Conservation (phyloP, 2,329 filamentous ascomycete genomes). For the Thelonectria olida region DNA sequence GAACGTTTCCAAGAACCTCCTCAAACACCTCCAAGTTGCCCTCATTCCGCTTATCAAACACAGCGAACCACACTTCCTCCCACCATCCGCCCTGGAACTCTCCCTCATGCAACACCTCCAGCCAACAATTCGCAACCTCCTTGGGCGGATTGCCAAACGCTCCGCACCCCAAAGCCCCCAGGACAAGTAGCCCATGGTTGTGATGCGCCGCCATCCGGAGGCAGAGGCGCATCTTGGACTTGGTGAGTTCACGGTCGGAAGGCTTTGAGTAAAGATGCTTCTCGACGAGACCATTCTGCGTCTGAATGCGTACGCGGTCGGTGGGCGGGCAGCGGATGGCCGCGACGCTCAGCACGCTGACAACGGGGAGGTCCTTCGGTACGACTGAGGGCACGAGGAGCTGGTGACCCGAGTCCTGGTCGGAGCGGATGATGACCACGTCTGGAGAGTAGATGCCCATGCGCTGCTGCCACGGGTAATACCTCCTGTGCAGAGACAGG, state of each 20-base stretch:
- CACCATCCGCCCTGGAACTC: constrained; percentile 75
- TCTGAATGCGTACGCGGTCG: constrained; percentile 25
- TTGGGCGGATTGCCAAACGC: constrained; percentile 69
- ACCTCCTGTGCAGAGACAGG: constrained; percentile 54
- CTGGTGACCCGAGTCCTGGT: constrained; percentile 54
- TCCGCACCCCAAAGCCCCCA: constrained; percentile 76
- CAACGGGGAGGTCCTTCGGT: constrained; percentile 54
- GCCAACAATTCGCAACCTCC: constrained; percentile 71
- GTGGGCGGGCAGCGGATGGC: constrained; percentile 57
- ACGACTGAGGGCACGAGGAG: constrained; percentile 51
- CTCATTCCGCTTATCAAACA: constrained; percentile 56
- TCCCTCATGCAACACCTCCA: constrained; percentile 65
- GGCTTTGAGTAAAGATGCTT: constrained; percentile 50
- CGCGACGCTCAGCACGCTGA: constrained; percentile 70
- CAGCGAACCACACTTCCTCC: constrained; percentile 70
- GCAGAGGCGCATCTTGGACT: constrained; percentile 69
- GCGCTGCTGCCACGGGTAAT: constrained; percentile 63
- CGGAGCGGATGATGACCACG: constrained; percentile 66
- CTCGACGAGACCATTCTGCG: constrained; percentile 34
- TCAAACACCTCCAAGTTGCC: constrained; percentile 63
- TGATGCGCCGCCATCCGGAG: constrained; percentile 67
- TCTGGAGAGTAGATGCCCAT: constrained; percentile 68
- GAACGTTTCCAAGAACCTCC: constrained; percentile 49
- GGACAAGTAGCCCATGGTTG: constrained; percentile 66
- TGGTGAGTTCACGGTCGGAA: constrained; percentile 62